Conservation (phyloP, 306 rosid species). For the Gastrolobium villosum region DNA sequence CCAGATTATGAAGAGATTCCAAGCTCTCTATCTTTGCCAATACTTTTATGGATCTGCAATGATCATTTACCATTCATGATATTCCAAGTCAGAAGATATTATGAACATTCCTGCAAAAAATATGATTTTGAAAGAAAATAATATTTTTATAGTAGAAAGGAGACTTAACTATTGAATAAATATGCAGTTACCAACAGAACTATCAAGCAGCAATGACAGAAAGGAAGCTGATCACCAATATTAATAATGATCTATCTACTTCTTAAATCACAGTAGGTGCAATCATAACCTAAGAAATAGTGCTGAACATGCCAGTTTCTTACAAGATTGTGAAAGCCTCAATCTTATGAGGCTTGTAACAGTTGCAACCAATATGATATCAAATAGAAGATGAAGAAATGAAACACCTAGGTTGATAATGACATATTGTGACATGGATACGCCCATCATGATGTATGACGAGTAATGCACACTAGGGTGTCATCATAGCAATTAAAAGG, state of each 20-base stretch:
- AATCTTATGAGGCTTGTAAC: not conserved
- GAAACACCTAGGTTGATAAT: constrained; percentile 1
- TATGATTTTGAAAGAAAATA: not conserved
- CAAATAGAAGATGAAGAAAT: constrained; percentile 15
- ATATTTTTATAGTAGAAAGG: constrained; percentile 14
- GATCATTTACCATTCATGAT: constrained; percentile 16
- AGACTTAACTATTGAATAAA: not conserved
- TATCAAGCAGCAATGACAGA: constrained; percentile 24
- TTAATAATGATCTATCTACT: not conserved
- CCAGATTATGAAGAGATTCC: constrained; percentile 79
- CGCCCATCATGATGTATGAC: constrained; percentile 12
- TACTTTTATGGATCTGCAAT: constrained; percentile 71
- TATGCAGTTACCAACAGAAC: not conserved
- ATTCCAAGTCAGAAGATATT: not conserved
- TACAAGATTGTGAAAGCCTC: not conserved
- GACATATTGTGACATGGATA: not conserved
- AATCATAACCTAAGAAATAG: constrained; percentile 13
- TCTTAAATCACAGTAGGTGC: not conserved
- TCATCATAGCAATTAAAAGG: not conserved
- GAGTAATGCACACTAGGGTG: constrained; percentile 3
- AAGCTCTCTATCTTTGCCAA: constrained; percentile 92
- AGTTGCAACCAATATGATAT: constrained; percentile 13
- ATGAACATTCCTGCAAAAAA: too few species aligned
- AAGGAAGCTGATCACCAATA: constrained; percentile 5
- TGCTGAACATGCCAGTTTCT: not conserved